Conservation (phyloP, 1,284 basidiomycete species). For the Moesziomyces parantarcticus region DNA sequence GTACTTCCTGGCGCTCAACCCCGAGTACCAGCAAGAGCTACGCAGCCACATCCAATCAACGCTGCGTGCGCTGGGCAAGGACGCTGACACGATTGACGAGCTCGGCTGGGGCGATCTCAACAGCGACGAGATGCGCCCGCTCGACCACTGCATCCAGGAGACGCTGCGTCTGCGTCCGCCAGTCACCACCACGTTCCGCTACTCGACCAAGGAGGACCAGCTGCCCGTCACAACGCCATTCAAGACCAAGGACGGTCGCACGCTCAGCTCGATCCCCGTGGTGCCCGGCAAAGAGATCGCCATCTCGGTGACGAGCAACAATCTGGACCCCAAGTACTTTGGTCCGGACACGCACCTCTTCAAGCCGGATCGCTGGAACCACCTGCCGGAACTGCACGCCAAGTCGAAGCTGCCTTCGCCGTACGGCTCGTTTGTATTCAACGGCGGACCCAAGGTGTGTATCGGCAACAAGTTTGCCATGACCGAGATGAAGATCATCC, state of each 20-base stretch:
- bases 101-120: conserved; percentile 52
- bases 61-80: conserved; percentile 31
- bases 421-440: conserved; percentile 54
- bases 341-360: conserved; percentile 56
- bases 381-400: conserved; percentile 33
- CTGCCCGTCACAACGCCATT: conserved; percentile 56
- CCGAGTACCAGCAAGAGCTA: conserved; percentile 43
- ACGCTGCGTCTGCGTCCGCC: conserved; percentile 55
- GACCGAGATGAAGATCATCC: conserved; percentile 52
- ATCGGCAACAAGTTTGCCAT: conserved; percentile 60
- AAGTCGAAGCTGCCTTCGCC: conserved; percentile 43
- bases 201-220: conserved; percentile 52
- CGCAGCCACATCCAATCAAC: conserved; percentile 41
- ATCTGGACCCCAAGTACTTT: conserved; percentile 48
- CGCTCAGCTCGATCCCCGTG: conserved; percentile 54
- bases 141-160: conserved; percentile 59
- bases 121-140: conserved; percentile 50
- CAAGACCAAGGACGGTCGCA: conserved; percentile 51
- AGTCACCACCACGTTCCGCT: conserved; percentile 55
- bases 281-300: conserved; percentile 34
- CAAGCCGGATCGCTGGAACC: conserved; percentile 60
- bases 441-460: conserved; percentile 59
- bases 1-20: conserved; percentile 51
- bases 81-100: conserved; percentile 37
- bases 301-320: conserved; percentile 48